phyloP scores from a whole-genome alignment of 176 grass and related monocot genomes.

The Ensete glaucum region DNA sequence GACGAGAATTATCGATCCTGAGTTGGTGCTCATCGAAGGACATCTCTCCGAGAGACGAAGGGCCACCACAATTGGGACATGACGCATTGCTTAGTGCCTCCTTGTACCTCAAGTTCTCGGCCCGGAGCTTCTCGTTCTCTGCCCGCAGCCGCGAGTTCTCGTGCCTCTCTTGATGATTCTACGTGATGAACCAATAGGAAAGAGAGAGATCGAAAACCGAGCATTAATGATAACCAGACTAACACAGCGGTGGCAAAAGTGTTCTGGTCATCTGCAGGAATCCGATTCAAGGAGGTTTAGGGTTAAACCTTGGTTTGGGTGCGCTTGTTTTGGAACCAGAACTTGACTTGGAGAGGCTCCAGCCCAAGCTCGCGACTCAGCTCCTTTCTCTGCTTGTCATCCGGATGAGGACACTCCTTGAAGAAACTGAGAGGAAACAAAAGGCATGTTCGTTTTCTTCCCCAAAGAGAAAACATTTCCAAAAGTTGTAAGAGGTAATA shows the following conservation, averaged over 20 bases:
- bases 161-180: conserved; percentile 73
- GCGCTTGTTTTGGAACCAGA: conserved; percentile 98
- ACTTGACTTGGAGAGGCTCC: conserved; percentile 79
- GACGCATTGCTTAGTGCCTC: conserved; percentile 61
- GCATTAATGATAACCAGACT: neutral
- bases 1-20: conserved; percentile 61
- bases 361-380: conserved; percentile 63
- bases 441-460: no score
- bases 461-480: no score
- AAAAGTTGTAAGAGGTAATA: neutral
- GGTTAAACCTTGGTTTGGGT: conserved; percentile 77
- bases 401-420: conserved; percentile 79
- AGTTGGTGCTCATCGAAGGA: conserved; percentile 95
- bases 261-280: neutral
- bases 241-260: no score
- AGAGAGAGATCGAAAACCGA: neutral
- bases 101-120: conserved; percentile 76
- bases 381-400: conserved; percentile 92
- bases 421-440: conserved; percentile 44
- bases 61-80: conserved; percentile 76
- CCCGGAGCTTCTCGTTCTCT: conserved; percentile 75
- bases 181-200: neutral
- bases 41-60: conserved; percentile 74
- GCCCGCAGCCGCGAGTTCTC: conserved; percentile 69
- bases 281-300: neutral